Evolutionary conservation across 345 rosid species (phyloP), one percentile per base, ranked within the genome.

Genomic region (Luvunga scandens): DNA sequence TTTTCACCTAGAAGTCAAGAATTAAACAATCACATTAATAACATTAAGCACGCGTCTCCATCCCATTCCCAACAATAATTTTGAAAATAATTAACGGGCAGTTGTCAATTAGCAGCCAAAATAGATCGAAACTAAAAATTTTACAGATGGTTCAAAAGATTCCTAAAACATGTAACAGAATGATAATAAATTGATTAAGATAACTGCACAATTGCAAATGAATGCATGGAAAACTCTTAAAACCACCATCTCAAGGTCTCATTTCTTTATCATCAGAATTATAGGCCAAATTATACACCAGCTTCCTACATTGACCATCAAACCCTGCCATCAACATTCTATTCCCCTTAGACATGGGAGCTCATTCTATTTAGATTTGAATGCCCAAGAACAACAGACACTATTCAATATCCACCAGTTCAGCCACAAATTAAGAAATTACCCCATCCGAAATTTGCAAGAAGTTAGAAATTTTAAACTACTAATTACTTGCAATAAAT

Each of bases 1-100:
- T 93, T 63, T 75, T 91, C 75, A 91, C 75, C 98, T 95, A 72
- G 5, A 76, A 64, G 34, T 21, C 9, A 55, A 10, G 31, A 30
- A 45, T 22, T 27, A 19, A 27, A 12, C 30, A 6, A 24, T 60
- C 25, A 24, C 10, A 60, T 60, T 25, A 60, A 60, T 9, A 50
- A 6, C 61, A 21, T n/a, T 21, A 9, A 57, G 61, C 25, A 57
- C 1, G 0, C n/a, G 10, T n/a, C 8, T 6, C 25, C 8, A 22
- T 2, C 25, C 25, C 61, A 22, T 7, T 6, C 13, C 61, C 61
- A 21, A 21, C 61, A 21, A 57, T 57, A 57, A 21, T 19, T 19
- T 55, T 57, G 4, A 22, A n/a, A 57, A 57, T n/a, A 57, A 22
- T 21, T 57, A 21, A 4, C 1, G 55, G 55, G 21, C 55, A 4